Conservation (phyloP, 495 filamentous ascomycete genomes). For the Xylaria flabelliformis region DNA sequence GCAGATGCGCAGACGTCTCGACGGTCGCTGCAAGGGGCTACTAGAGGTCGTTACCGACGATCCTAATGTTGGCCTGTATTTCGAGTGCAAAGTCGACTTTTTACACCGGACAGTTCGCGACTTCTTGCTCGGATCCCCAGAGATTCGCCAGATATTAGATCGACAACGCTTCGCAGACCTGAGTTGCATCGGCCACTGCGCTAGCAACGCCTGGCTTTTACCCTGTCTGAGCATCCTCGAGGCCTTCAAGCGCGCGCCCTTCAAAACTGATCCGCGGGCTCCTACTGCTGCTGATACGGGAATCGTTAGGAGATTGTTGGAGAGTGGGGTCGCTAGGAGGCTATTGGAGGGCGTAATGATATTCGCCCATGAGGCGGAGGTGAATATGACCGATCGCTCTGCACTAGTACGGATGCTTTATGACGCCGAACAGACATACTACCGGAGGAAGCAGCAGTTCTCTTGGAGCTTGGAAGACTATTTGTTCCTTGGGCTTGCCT, state of each 20-base stretch:
- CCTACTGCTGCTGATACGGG: not conserved
- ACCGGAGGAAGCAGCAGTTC: not conserved
- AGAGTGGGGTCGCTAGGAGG: not conserved
- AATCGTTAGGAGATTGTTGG: too few relatives aligned
- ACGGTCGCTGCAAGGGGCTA: conserved; percentile 30
- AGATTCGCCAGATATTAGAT: not conserved
- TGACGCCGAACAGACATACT: not conserved
- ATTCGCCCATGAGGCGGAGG: not conserved
- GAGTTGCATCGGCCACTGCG: not conserved
- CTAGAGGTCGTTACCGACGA: conserved; percentile 22
- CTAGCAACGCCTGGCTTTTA: conserved; percentile 1
- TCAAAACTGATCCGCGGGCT: not conserved
- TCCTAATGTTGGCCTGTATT: not conserved
- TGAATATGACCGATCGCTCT: conserved; percentile 5
- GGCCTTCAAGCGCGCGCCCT: conserved; percentile 10
- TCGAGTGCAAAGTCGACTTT: conserved; percentile 30
- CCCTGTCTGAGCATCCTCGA: conserved; percentile 5
- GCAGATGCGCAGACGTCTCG: conserved; percentile 17
- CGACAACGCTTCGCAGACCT: not conserved
- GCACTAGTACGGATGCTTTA: not conserved
- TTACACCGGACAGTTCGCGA: conserved; percentile 39
- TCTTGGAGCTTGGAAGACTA: not conserved
- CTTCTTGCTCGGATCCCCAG: conserved; percentile 26
- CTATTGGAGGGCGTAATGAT: not conserved
- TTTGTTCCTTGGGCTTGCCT: conserved; percentile 1